Evolutionary conservation across 176 grass and related monocot species (phyloP).

Genomic region (Cenchrus americanus): DNA sequence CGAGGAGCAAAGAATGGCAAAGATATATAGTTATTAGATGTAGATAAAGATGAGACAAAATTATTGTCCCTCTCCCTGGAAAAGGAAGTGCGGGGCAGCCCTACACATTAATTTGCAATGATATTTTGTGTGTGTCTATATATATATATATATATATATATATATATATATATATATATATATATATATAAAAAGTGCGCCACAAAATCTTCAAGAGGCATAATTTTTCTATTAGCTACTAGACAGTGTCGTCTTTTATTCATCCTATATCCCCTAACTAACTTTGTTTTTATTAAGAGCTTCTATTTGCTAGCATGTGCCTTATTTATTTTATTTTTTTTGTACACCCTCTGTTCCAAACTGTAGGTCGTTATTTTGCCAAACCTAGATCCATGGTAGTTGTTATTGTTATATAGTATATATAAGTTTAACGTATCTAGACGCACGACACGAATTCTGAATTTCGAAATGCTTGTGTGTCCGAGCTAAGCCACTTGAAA

Average conservation of each 20-base stretch:
- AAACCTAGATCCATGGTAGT: too few relatives aligned
- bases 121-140: not conserved
- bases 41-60: not conserved
- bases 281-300: not conserved
- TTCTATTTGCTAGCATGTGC: not conserved
- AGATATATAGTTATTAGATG: too few relatives aligned
- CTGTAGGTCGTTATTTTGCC: too few relatives aligned
- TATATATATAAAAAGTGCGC: not conserved
- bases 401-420: too few relatives aligned
- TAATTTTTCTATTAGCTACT: not conserved
- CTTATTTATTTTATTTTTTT: not conserved
- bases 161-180: too few relatives aligned
- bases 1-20: too few relatives aligned
- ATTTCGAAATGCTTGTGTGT: not conserved
- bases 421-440: too few relatives aligned
- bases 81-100: not conserved
- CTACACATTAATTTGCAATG: not conserved
- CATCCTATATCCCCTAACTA: not conserved
- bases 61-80: not conserved
- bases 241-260: too few relatives aligned
- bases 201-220: not conserved
- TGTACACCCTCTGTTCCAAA: not conserved
- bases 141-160: too few relatives aligned
- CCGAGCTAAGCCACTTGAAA: not conserved
- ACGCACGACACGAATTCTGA: too few relatives aligned